phyloP scores from a whole-genome alignment of 2,329 filamentous ascomycete species.

The Penicillium sp. region DNA sequence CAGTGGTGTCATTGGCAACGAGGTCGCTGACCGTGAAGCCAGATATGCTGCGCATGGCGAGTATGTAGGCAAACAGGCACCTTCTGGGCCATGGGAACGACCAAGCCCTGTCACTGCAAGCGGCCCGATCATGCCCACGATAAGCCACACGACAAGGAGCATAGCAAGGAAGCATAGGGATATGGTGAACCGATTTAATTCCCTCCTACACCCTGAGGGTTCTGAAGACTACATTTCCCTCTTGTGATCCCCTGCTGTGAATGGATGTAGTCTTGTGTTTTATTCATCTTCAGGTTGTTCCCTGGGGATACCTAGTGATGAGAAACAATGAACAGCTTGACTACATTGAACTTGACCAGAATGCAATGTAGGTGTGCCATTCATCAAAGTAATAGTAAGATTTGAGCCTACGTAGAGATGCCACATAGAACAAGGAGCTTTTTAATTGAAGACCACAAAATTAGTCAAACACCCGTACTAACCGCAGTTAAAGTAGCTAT shows the following conservation, averaged over 20 bases:
- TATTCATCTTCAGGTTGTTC: background rate
- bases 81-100: background rate
- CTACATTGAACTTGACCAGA: background rate
- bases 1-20: background rate
- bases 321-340: background rate
- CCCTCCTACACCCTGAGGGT: background rate
- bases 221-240: background rate
- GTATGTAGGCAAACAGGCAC: background rate
- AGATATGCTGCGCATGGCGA: background rate
- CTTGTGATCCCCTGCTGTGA: background rate
- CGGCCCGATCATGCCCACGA: too few species aligned
- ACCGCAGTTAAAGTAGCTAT: too few species aligned
- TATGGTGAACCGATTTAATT: too few species aligned
- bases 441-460: too few species aligned
- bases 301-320: background rate
- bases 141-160: too few species aligned
- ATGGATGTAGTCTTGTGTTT: background rate
- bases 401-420: too few species aligned
- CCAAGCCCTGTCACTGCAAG: background rate
- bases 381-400: too few species aligned
- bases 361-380: background rate
- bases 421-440: too few species aligned
- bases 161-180: too few species aligned
- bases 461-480: too few species aligned
- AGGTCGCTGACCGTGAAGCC: background rate